Base-by-base conservation (phyloP, 2,329 filamentous ascomycete genomes). In the Elsinoe fawcettii region DNA sequence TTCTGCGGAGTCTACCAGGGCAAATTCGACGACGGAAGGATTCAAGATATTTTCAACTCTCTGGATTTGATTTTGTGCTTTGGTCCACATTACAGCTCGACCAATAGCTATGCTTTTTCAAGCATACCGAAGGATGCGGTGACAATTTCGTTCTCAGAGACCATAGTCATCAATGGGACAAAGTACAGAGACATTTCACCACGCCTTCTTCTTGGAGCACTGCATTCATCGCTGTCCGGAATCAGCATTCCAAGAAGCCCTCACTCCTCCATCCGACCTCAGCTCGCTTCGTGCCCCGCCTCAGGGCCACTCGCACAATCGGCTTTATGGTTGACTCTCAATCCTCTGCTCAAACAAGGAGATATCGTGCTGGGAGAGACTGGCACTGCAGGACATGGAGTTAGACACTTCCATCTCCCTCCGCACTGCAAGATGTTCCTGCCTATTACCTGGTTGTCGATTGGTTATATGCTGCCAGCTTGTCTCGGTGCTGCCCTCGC, bases 151-250 rank as follows among this genome's bases (percentile, higher is more conserved):
- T 66, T 72, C 46, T 67, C 70, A 72, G 87, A 83, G 67, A 84
- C 81, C 63, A 84, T 87, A 64, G 81, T 82, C 55, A 60, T 62
- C 51, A 55, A 44, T 55, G 90, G 89, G 70, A 88, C 87, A 0
- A 83, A 87, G 63, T 95, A 92, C 67, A 87, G 87, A 0, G 83
- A 84, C 47, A 79, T 93, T 7, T 79, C 83, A 59, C 62, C 88
- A 88, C 68, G 70, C 95, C 20, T 79, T 85, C 27, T 72, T 83
- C 9, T 76, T 78, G 63, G 77, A 92, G 53, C 80, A 79, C 51
- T 74, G 79, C 2, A 80, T 82, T 1, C 71, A 71, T 9, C 69
- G 73, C 32, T 36, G 32, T 39, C 34, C 32, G 14, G 72, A 53
- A 58, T 64, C 37, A 60, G 65, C 14, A 49, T 30, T 12, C 39